phyloP scores from a whole-genome alignment of 352 stramenopile genomes.

The Phytopythium chamaehyphon region DNA sequence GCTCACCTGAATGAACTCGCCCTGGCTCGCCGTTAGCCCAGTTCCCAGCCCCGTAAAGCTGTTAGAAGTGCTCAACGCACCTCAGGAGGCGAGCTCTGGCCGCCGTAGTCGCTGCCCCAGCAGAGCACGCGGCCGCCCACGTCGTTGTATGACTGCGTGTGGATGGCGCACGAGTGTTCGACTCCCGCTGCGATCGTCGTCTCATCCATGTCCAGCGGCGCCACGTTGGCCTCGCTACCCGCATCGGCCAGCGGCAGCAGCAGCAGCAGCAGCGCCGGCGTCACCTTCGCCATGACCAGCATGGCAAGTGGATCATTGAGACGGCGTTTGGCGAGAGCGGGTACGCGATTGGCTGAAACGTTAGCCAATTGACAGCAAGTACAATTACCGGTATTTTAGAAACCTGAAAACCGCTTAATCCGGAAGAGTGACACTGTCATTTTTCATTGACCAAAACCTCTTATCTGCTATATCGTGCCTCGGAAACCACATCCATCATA shows the following conservation, averaged over 20 bases:
- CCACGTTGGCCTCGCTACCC: too few relatives aligned
- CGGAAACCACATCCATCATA: too few relatives aligned
- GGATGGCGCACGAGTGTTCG: constrained; percentile 79
- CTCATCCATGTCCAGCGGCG: constrained; percentile 72
- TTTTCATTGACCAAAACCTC: too few relatives aligned
- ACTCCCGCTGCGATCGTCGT: constrained; percentile 71
- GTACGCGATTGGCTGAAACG: too few relatives aligned
- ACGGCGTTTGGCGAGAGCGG: too few relatives aligned
- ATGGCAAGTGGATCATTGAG: too few relatives aligned
- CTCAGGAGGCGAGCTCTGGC: constrained; percentile 43
- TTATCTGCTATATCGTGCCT: too few relatives aligned
- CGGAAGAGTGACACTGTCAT: too few relatives aligned
- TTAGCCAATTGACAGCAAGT: too few relatives aligned
- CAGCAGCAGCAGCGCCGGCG: constrained; percentile 4
- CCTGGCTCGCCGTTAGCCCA: constrained; percentile 10
- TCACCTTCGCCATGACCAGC: background rate
- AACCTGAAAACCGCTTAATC: too few relatives aligned
- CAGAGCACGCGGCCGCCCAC: constrained; percentile 75
- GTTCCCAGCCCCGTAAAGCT: background rate
- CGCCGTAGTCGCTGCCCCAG: constrained; percentile 63
- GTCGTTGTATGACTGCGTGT: constrained; percentile 54
- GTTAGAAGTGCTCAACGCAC: constrained; percentile 9
- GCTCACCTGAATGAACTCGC: constrained; percentile 80
- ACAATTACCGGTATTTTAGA: too few relatives aligned
- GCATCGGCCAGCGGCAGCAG: constrained; percentile 1